Conservation (phyloP, 257 asterid species). For the Capsicum pubescens region DNA sequence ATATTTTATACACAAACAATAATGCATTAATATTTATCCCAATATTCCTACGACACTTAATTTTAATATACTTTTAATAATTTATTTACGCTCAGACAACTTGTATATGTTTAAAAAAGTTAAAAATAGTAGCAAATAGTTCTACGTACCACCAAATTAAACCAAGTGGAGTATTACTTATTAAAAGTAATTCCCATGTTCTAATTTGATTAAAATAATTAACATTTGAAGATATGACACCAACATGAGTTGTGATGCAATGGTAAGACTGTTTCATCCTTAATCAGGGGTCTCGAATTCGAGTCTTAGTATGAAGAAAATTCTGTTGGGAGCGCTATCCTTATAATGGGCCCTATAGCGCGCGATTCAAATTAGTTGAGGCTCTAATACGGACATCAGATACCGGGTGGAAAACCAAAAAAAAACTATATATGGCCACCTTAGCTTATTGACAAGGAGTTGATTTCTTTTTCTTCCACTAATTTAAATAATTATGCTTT, state of each 20-base stretch:
- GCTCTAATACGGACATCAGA: no score
- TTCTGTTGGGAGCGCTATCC: no score
- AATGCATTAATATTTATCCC: not conserved
- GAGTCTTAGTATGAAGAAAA: no score
- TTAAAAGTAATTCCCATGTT: not conserved
- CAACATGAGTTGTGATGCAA: no score
- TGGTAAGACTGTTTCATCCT: no score
- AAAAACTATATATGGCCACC: not conserved
- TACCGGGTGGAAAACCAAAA: no score
- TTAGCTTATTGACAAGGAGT: not conserved
- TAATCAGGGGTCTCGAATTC: no score
- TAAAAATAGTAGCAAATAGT: conserved; percentile 8
- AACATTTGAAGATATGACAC: not conserved
- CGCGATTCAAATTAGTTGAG: no score
- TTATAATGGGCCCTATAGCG: no score
- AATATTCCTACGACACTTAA: not conserved
- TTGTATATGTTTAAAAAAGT: not conserved
- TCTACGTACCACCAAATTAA: not conserved
- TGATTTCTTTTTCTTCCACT: not conserved
- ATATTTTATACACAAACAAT: not conserved
- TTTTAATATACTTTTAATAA: not conserved
- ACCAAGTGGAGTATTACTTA: not conserved
- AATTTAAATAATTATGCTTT: not conserved
- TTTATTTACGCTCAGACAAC: not conserved
- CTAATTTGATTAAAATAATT: not conserved